phyloP scores from a whole-genome alignment of 176 grass and related monocot species.

The Phoenix roebelenii region DNA sequence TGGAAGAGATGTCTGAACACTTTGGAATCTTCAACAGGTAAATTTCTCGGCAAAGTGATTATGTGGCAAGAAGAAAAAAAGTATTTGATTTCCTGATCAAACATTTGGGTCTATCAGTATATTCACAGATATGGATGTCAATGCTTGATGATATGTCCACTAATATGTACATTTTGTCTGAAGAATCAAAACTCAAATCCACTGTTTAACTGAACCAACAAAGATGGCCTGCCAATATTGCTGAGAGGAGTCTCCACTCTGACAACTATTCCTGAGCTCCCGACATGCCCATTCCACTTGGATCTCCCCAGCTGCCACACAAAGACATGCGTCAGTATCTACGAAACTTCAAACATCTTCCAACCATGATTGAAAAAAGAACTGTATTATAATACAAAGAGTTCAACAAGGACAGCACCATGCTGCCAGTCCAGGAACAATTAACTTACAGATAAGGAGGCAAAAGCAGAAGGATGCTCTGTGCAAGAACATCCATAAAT shows the following conservation, averaged over 20 bases:
- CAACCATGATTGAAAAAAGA: too few relatives aligned
- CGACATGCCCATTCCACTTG: constrained; percentile 30
- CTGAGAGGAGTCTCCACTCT: constrained; percentile 46
- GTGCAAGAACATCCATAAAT: constrained; percentile 40
- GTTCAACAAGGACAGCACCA: too few relatives aligned
- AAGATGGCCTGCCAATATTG: constrained; percentile 26
- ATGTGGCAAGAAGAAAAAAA: too few relatives aligned
- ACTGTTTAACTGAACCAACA: constrained; percentile 63
- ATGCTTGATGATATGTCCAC: too few relatives aligned
- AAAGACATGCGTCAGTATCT: not conserved
- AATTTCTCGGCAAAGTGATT: too few relatives aligned
- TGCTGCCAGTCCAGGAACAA: not conserved
- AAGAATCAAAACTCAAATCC: constrained; percentile 44
- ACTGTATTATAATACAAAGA: too few relatives aligned
- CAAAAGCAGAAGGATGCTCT: constrained; percentile 33
- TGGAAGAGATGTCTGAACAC: too few relatives aligned
- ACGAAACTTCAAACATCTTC: not conserved
- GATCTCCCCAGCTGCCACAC: constrained; percentile 42
- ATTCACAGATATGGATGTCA: too few relatives aligned
- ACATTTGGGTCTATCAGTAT: too few relatives aligned
- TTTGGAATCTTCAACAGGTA: too few relatives aligned
- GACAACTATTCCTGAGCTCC: constrained; percentile 35
- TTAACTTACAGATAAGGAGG: constrained; percentile 48
- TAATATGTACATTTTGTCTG: too few relatives aligned
- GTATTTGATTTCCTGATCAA: too few relatives aligned